These are phyloP conservation scores for Centaurea solstitialis DNA, from an alignment of 129 eudicot species.

Conservation along the genomic window DNA sequence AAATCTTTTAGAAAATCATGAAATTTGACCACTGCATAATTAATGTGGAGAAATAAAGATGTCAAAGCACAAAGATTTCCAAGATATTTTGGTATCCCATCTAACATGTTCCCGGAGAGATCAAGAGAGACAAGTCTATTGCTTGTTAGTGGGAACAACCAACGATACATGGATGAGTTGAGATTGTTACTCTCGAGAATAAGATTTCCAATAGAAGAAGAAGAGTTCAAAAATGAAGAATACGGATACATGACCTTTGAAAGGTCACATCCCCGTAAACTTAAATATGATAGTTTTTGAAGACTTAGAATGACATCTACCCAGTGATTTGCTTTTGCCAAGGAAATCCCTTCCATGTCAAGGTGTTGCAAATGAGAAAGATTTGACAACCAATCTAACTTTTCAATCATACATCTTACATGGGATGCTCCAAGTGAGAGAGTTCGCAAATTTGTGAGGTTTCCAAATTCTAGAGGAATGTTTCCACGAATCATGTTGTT, in stretches of 20 bases:
- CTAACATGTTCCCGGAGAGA: conserved; percentile 16
- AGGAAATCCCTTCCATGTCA: conserved; percentile 4
- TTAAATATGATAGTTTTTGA: conserved; percentile 2
- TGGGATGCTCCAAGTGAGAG: neutral
- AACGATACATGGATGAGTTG: conserved; percentile 14
- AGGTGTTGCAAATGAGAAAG: conserved; percentile 4
- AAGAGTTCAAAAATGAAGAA: conserved; percentile 16
- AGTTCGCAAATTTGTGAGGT: conserved; percentile 10
- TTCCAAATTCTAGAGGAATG: conserved; percentile 32
- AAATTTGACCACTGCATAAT: neutral
- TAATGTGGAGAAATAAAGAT: neutral
- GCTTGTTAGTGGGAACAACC: conserved; percentile 22
- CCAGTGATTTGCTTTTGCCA: conserved; percentile 19
- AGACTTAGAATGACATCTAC: conserved; percentile 8
- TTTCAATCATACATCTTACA: conserved; percentile 12
- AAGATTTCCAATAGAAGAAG: conserved; percentile 7
- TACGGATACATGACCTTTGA: conserved; percentile 2
- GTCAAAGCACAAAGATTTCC: conserved; percentile 5
- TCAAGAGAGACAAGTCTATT: neutral
- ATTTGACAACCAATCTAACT: conserved; percentile 23
- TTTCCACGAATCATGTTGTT: conserved; percentile 4
- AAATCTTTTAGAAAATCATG: neutral
- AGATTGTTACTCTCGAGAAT: neutral
- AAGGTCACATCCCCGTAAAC: conserved; percentile 12
- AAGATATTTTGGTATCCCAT: conserved; percentile 19